Percentiles rank a stretch among this genome's conserved stretches.
Conservation (phyloP, 306 rosid genomes). For the Malus domestica region ASM211411v1 NC_041797.1:1105501-1106000, state of each 20-base stretch:
- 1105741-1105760: conserved; percentile 50
- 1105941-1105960: background rate
- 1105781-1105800: conserved; percentile 81
- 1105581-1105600: conserved; percentile 61
- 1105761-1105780: conserved; percentile 62
- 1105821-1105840: conserved; percentile 83
- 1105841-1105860: conserved; percentile 80
- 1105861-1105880: conserved; percentile 9
- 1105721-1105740: conserved; percentile 57
- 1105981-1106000: background rate
- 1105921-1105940: background rate
- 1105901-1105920: background rate
- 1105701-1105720: conserved; percentile 46
- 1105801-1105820: conserved; percentile 56
- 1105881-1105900: background rate
- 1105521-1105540: conserved; percentile 79
- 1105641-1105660: conserved; percentile 5
- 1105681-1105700: conserved; percentile 20
- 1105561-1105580: conserved; percentile 42
- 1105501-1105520: conserved; percentile 27
- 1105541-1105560: conserved; percentile 35
- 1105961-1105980: background rate
- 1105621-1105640: background rate
- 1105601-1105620: conserved; percentile 6
- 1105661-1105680: conserved; percentile 11